These are phyloP conservation scores for Plasmodium sp. DNA, from an alignment of 169 alveolate species.

Conservation along the genomic window DNA sequence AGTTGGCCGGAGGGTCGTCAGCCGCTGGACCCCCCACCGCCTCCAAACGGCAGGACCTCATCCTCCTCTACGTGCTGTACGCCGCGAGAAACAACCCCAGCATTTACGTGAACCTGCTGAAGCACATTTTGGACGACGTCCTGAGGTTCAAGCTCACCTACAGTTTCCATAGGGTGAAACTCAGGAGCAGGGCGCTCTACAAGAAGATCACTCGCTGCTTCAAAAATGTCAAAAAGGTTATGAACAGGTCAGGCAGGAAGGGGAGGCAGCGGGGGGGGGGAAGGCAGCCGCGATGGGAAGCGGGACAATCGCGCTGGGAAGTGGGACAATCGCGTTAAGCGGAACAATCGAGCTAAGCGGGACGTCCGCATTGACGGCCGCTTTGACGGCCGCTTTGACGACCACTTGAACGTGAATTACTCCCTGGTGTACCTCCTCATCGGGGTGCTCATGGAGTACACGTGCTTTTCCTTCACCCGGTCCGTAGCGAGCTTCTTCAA, in stretches of 20 bases:
- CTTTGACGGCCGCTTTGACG: neutral
- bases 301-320: neutral
- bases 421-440: slow-evolving; percentile 45
- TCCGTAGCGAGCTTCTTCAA: slow-evolving; percentile 2
- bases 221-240: neutral
- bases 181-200: slow-evolving; percentile 18
- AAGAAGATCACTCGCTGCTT: slow-evolving; percentile 30
- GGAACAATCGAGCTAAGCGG: neutral
- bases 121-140: slow-evolving; percentile 10
- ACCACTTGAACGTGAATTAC: slow-evolving; percentile 24
- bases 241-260: neutral
- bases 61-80: slow-evolving; percentile 26
- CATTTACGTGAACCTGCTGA: slow-evolving; percentile 29
- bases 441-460: slow-evolving; percentile 31
- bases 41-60: slow-evolving; percentile 41
- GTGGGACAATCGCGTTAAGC: neutral
- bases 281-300: neutral
- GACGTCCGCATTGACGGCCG: neutral
- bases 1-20: neutral
- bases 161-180: slow-evolving; percentile 21
- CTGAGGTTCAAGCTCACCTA: slow-evolving; percentile 26
- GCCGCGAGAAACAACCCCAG: neutral
- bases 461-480: neutral
- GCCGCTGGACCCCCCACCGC: too few relatives aligned
- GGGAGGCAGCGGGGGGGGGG: neutral